Percentiles rank a stretch among this genome's conserved stretches.
Conservation (phyloP, 768 basidiomycete species). For the Sarcodon sp. region DNA sequence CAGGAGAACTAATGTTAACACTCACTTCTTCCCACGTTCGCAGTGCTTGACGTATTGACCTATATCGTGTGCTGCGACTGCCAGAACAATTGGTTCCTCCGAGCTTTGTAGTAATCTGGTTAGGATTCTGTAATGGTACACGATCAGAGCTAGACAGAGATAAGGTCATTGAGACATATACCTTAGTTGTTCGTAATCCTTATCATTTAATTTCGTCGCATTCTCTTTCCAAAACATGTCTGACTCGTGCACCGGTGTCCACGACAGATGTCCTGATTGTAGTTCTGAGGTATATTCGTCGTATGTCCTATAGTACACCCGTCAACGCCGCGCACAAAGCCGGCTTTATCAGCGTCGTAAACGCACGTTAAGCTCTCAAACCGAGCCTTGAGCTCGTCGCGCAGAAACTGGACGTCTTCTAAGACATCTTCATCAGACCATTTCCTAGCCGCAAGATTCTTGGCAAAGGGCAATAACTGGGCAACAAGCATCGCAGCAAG, state of each 20-base stretch:
- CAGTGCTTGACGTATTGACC: slow-evolving; percentile 91
- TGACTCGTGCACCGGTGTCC: slow-evolving; percentile 93
- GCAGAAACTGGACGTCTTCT: slow-evolving; percentile 83
- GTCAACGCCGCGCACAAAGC: background rate
- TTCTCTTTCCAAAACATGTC: slow-evolving; percentile 99
- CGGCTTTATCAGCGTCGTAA: background rate
- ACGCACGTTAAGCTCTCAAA: slow-evolving; percentile 87
- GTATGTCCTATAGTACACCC: slow-evolving; percentile 52
- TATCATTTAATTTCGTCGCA: slow-evolving; percentile 74
- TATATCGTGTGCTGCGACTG: slow-evolving; percentile 87
- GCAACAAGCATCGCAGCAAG: slow-evolving; percentile 88
- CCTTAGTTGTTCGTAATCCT: slow-evolving; percentile 78
- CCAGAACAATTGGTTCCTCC: slow-evolving; percentile 65
- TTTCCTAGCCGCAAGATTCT: slow-evolving; percentile 74
- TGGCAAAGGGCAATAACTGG: slow-evolving; percentile 75
- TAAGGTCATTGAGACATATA: slow-evolving; percentile 17
- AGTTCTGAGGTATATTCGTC: slow-evolving; percentile 94
- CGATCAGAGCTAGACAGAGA: background rate
- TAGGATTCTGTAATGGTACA: slow-evolving; percentile 41
- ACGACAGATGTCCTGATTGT: slow-evolving; percentile 79
- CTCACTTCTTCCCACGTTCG: slow-evolving; percentile 87
- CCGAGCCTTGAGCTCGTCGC: slow-evolving; percentile 72
- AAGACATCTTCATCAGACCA: slow-evolving; percentile 93
- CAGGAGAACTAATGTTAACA: background rate
- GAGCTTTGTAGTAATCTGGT: slow-evolving; percentile 60